These are phyloP conservation scores for Sugiyamaella valdiviana DNA, from an alignment of 805 yeast genomes.

Conservation along the genomic window DNA sequence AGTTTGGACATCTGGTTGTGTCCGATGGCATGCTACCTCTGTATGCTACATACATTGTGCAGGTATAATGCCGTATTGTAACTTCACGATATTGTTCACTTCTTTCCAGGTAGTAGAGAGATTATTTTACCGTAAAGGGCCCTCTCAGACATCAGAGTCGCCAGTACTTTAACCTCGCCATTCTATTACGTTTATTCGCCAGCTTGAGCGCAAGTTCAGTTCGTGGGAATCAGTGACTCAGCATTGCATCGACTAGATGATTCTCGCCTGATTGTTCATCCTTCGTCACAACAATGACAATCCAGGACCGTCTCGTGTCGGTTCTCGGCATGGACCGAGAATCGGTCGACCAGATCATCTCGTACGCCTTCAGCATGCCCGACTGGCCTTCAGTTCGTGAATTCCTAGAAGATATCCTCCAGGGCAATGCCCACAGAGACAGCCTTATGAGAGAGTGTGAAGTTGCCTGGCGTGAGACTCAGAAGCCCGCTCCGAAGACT, in stretches of 20 bases:
- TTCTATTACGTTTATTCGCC: not conserved
- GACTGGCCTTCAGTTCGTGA: not conserved
- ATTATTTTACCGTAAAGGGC: too few species aligned
- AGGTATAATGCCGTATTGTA: too few species aligned
- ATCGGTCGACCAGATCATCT: constrained; percentile 7
- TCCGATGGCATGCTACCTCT: too few species aligned
- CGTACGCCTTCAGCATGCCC: constrained; percentile 4
- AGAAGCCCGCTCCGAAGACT: not conserved
- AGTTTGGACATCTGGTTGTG: too few species aligned
- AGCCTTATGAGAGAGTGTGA: not conserved
- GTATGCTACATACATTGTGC: too few species aligned
- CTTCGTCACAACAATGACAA: not conserved
- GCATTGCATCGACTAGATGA: not conserved
- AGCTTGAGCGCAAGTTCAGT: not conserved
- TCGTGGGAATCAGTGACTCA: not conserved
- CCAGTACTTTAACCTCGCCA: not conserved
- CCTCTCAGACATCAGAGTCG: too few species aligned
- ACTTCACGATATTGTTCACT: too few species aligned
- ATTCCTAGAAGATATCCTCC: not conserved
- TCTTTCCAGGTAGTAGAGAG: too few species aligned
- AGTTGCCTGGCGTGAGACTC: not conserved
- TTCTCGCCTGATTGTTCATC: not conserved
- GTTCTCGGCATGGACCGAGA: constrained; percentile 6
- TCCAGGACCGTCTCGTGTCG: not conserved
- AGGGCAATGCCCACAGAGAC: not conserved